Conservation (phyloP, 441 rosid genomes). For the Arabidopsis hybrid region DNA sequence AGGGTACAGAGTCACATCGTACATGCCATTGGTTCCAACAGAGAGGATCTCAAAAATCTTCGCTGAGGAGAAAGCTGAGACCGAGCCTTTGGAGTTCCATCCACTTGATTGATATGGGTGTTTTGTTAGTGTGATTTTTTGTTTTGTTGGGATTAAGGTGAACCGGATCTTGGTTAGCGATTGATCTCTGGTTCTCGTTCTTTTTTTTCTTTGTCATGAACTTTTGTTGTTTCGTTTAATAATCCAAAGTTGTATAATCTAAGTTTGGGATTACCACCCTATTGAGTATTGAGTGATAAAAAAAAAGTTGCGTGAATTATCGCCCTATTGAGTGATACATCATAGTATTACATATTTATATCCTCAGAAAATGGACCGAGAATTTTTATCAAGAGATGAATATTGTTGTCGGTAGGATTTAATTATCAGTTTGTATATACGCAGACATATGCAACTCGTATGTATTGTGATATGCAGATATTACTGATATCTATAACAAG, state of each 20-base stretch:
- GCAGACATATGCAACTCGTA: no score
- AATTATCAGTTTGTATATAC: no score
- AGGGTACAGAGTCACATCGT: constrained; percentile 76
- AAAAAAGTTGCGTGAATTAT: no score
- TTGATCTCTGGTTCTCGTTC: constrained; percentile 21
- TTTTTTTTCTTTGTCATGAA: neutral
- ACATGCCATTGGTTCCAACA: constrained; percentile 87
- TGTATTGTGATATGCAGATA: no score
- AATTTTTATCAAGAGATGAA: no score
- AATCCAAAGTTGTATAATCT: neutral
- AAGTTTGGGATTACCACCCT: neutral
- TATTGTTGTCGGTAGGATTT: no score
- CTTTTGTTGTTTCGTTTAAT: neutral
- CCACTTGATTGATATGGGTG: constrained; percentile 34
- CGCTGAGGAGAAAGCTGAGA: constrained; percentile 44
- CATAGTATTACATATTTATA: no score
- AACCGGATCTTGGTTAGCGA: constrained; percentile 32
- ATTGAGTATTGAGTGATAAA: no score
- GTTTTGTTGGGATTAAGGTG: constrained; percentile 18
- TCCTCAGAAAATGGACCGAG: no score
- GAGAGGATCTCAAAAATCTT: constrained; percentile 84
- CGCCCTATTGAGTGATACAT: no score
- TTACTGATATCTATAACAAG: no score
- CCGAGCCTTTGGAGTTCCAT: constrained; percentile 47
- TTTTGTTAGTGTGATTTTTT: constrained; percentile 14